Base-by-base conservation (phyloP, 1,284 basidiomycete species). In the Amylostereum chailletii region DNA sequence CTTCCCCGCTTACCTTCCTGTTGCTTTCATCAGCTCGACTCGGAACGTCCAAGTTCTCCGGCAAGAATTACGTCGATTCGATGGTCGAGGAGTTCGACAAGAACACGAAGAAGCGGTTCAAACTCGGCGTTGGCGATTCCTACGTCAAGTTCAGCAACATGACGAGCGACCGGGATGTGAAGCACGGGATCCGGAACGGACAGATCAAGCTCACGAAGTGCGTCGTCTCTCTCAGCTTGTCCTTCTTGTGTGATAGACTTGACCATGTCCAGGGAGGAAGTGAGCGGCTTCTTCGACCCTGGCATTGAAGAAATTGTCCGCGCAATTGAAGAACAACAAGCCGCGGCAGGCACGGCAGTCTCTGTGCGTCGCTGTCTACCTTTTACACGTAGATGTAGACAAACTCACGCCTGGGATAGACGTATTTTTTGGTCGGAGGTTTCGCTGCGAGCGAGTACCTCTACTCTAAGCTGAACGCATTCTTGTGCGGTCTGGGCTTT, bases 1-100 rank as follows among this genome's bases (percentile, higher is more conserved):
- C 10, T 7, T 41, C 27, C 10, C 27, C 40, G 27, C 40, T 10
- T 7, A 10, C 27, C 6, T 31, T 43, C 50, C 40, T 42, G 39
- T 11, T 26, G 40, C 40, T 42, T 43, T 51, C 34, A 9, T 43
- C 29, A 72, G 70, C 52, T 33, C 65, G 58, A 48, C 57, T 70
- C 56, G 48, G 53, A 30, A 54, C 60, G 33, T 59, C 65, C 51
- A 50, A 57, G 53, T 62, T 68, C 58, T 54, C 57, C 19, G 55
- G 19, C 37, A 50, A 60, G 0, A 69, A 66, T 41, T 74, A 71
- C 39, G 55, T 79, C 30, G 62, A 64, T 3, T 60, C 69, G 38
- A 77, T 80, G 51, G 61, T 63, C 0, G 61, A 67, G 1, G 66
- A 66, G 31, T 81, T 80, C 40, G 78, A 80, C 59, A 74, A 69